These are phyloP conservation scores for Ballota nigra DNA, from an alignment of 257 asterid species.

Conservation along the genomic window DNA sequence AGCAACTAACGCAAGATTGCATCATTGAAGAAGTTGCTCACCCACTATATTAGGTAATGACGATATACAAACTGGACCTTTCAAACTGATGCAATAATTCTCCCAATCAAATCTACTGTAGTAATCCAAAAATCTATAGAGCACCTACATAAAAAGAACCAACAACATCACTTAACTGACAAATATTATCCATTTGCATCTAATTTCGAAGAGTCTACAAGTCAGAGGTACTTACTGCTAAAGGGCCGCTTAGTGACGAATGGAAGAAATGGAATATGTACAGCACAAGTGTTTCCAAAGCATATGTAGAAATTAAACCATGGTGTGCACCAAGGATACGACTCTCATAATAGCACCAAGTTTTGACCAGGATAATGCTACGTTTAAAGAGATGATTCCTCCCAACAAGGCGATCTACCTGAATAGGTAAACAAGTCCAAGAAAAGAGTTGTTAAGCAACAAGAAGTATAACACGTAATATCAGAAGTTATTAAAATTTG, in stretches of 20 bases:
- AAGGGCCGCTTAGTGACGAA: conserved; percentile 41
- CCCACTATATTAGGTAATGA: conserved; percentile 64
- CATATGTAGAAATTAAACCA: conserved; percentile 67
- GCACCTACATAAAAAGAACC: conserved; percentile 45
- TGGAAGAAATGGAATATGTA: conserved; percentile 51
- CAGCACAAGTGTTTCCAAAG: conserved; percentile 46
- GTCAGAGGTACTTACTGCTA: conserved; percentile 46
- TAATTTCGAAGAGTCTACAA: background rate
- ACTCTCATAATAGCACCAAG: conserved; percentile 91
- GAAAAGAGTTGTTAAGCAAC: background rate
- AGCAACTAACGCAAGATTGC: background rate
- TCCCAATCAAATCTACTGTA: conserved; percentile 89
- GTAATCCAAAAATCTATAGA: conserved; percentile 70
- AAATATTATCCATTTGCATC: conserved; percentile 8
- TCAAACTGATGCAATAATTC: conserved; percentile 65
- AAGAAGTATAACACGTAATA: background rate
- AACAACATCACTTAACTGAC: conserved; percentile 12
- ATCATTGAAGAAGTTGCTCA: conserved; percentile 36
- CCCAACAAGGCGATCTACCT: conserved; percentile 81
- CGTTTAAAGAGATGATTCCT: conserved; percentile 77
- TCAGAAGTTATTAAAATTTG: background rate
- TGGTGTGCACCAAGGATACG: conserved; percentile 89
- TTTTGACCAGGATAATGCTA: conserved; percentile 70
- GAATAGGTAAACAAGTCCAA: conserved; percentile 23
- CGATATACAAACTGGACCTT: conserved; percentile 64